A percentile compares a stretch with the other conserved stretches of the same genome.
phyloP scores from a whole-genome alignment of 2,329 filamentous ascomycete species.

The Tricladium varicosporioides region DNA sequence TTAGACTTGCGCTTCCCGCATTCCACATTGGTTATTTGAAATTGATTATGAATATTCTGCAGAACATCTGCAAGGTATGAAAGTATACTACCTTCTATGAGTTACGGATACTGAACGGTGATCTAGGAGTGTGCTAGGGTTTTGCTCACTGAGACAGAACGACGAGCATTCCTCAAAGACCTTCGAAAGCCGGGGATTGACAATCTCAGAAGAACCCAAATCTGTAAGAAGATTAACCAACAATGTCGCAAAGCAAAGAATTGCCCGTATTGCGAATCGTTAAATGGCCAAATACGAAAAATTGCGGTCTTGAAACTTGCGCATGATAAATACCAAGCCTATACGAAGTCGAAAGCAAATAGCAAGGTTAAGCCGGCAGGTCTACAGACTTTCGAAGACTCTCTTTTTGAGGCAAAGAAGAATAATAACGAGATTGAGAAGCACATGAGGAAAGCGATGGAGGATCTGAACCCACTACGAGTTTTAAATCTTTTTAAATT shows the following conservation, averaged over 20 bases:
- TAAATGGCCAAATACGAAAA: constrained; percentile 93
- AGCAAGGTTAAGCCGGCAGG: constrained; percentile 80
- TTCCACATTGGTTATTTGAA: constrained; percentile 97
- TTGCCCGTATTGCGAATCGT: constrained; percentile 75
- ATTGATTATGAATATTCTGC: constrained; percentile 86
- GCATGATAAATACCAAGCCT: constrained; percentile 88
- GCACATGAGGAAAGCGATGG: constrained; percentile 86
- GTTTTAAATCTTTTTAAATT: constrained; percentile 90
- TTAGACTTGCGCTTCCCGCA: constrained; percentile 83
- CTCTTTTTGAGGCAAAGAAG: constrained; percentile 76
- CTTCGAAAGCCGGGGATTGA: constrained; percentile 81
- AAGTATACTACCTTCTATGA: too few relatives aligned
- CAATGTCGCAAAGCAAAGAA: constrained; percentile 83
- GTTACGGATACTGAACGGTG: constrained; percentile 14
- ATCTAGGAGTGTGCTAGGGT: constrained; percentile 74
- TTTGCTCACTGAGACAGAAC: constrained; percentile 76
- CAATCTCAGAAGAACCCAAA: constrained; percentile 77
- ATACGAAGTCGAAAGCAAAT: constrained; percentile 81
- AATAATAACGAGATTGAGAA: constrained; percentile 83
- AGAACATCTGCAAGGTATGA: constrained; percentile 84
- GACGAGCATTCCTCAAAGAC: constrained; percentile 73
- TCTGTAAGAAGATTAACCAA: constrained; percentile 85
- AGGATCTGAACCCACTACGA: constrained; percentile 87
- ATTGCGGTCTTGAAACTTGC: constrained; percentile 88
- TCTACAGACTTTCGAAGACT: constrained; percentile 82